These are phyloP conservation scores for Tubosaeta sp. DNA, from an alignment of 768 basidiomycete genomes.

Conservation along the genomic window DNA sequence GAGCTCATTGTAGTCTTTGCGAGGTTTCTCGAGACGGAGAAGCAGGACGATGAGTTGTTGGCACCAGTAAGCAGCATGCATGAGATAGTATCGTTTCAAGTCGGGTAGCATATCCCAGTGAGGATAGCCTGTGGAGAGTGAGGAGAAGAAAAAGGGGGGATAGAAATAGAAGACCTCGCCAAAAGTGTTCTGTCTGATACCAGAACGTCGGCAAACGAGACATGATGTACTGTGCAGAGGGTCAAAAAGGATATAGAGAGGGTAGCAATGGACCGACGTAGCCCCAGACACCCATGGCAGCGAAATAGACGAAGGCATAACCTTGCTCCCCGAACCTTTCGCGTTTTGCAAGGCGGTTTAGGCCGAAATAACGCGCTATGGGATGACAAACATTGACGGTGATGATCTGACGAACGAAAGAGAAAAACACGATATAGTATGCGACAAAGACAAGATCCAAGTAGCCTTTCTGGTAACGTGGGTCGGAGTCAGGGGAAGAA, in stretches of 20 bases:
- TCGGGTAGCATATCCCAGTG: conserved; percentile 82
- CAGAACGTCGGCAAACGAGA: conserved; percentile 75
- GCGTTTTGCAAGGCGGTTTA: conserved; percentile 62
- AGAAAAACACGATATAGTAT: conserved; percentile 86
- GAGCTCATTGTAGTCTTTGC: conserved; percentile 86
- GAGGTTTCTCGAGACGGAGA: conserved; percentile 86
- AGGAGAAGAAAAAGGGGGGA: not conserved
- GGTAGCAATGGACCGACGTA: conserved; percentile 46
- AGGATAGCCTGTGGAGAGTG: conserved; percentile 61
- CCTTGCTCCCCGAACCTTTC: conserved; percentile 89
- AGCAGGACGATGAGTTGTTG: conserved; percentile 88
- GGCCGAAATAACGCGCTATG: conserved; percentile 65
- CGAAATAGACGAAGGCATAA: conserved; percentile 82
- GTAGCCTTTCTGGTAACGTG: conserved; percentile 67
- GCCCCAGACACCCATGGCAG: conserved; percentile 67
- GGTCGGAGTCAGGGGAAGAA: conserved; percentile 47
- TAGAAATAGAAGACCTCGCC: conserved; percentile 55
- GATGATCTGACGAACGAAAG: conserved; percentile 76
- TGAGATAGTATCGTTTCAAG: conserved; percentile 89
- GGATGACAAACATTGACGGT: conserved; percentile 62
- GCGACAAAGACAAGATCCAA: conserved; percentile 75
- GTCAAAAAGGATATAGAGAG: not conserved
- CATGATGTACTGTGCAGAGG: conserved; percentile 71
- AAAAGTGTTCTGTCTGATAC: conserved; percentile 80
- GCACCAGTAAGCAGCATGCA: conserved; percentile 92